Evolutionary conservation across 805 yeast species (phyloP).

Genomic region (Starmerella floricola): DNA sequence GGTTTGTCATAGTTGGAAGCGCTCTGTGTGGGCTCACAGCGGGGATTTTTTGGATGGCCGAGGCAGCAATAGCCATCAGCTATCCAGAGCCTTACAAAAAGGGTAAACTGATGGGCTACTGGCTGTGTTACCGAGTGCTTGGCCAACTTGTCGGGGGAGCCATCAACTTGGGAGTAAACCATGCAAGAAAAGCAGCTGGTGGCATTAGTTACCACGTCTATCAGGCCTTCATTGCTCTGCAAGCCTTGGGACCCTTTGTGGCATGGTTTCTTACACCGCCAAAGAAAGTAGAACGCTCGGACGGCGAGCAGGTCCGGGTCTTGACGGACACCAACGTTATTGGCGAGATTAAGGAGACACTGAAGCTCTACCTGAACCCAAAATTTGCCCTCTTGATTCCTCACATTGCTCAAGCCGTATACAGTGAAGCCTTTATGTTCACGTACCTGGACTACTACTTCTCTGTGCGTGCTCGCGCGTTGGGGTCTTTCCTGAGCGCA

Average conservation of each 20-base stretch:
- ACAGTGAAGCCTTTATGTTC: slow-evolving; percentile 13
- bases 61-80: slow-evolving; percentile 21
- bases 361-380: slow-evolving; percentile 7
- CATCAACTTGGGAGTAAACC: slow-evolving; percentile 20
- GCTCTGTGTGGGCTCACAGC: slow-evolving; percentile 23
- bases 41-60: slow-evolving; percentile 23
- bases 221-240: slow-evolving; percentile 19
- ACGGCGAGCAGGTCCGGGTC: slow-evolving; percentile 22
- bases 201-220: slow-evolving; percentile 13
- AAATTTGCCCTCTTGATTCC: slow-evolving; percentile 15
- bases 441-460: slow-evolving; percentile 31
- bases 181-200: slow-evolving; percentile 9
- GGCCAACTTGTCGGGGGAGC: slow-evolving; percentile 23
- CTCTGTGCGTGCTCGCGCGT: slow-evolving; percentile 44
- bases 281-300: slow-evolving; percentile 24
- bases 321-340: not conserved
- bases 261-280: slow-evolving; percentile 21
- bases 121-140: slow-evolving; percentile 19
- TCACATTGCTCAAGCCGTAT: slow-evolving; percentile 15
- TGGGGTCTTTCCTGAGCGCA: slow-evolving; percentile 41
- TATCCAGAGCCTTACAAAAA: slow-evolving; percentile 21
- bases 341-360: slow-evolving; percentile 11
- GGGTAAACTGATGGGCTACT: slow-evolving; percentile 20
- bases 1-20: slow-evolving; percentile 21
- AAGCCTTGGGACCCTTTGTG: slow-evolving; percentile 19